phyloP scores from a whole-genome alignment of 441 rosid species.

The Viola pubescens region DNA sequence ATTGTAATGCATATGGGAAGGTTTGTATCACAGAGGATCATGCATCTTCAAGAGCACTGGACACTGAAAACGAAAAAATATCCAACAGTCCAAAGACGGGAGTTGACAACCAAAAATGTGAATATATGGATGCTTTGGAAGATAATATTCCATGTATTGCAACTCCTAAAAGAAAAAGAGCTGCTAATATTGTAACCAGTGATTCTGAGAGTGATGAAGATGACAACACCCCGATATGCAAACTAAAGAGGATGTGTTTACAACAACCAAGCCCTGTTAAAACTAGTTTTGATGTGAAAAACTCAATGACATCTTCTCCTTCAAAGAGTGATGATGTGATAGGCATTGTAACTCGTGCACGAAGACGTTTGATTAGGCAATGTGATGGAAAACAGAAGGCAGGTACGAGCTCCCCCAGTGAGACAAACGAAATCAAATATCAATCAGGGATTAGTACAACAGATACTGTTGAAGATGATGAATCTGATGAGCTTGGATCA shows the following conservation, averaged over 20 bases:
- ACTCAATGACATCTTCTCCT: slow-evolving; percentile 3
- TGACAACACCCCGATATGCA: slow-evolving; percentile 32
- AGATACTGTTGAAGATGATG: slow-evolving; percentile 27
- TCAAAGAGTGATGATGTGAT: not conserved
- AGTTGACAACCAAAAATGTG: slow-evolving; percentile 17
- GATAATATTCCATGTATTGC: slow-evolving; percentile 19
- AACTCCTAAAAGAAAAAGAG: slow-evolving; percentile 39
- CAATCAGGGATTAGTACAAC: slow-evolving; percentile 28
- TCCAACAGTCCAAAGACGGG: not conserved
- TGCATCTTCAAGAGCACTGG: too few relatives aligned
- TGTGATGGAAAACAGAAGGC: slow-evolving; percentile 12
- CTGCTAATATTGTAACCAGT: slow-evolving; percentile 36
- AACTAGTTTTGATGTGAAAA: slow-evolving; percentile 9
- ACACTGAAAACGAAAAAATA: too few relatives aligned
- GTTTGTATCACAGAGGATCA: too few relatives aligned
- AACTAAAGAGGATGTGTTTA: slow-evolving; percentile 24
- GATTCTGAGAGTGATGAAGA: slow-evolving; percentile 49
- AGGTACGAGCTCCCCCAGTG: slow-evolving; percentile 12
- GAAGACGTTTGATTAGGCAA: slow-evolving; percentile 31
- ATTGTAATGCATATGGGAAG: too few relatives aligned
- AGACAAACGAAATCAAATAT: slow-evolving; percentile 13
- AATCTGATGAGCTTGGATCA: slow-evolving; percentile 25
- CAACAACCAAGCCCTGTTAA: slow-evolving; percentile 13
- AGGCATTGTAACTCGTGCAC: slow-evolving; percentile 14
- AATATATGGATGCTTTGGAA: slow-evolving; percentile 18